Conservation (phyloP, 169 alveolate genomes). For the Perkinsus olseni region DNA sequence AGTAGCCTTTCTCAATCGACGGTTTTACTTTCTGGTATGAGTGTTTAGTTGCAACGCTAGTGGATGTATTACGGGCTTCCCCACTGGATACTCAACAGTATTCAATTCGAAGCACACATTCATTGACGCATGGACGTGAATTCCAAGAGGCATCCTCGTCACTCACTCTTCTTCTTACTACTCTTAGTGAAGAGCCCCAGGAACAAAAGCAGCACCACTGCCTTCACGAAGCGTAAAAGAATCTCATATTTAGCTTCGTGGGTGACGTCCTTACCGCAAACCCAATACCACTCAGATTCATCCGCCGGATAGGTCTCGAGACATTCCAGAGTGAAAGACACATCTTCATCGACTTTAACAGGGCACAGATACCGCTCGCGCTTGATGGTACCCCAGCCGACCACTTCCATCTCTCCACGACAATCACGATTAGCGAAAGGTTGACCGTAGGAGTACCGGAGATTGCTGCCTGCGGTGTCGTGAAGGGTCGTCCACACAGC, state of each 20-base stretch:
- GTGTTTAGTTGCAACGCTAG: no score
- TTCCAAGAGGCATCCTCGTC: background rate
- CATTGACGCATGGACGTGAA: no score
- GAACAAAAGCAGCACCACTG: background rate
- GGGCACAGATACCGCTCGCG: conserved; percentile 2
- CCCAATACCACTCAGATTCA: background rate
- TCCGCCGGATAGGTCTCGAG: background rate
- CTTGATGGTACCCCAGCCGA: background rate
- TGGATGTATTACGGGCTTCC: no score
- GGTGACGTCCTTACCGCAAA: background rate
- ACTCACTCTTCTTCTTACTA: background rate
- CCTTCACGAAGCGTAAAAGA: background rate
- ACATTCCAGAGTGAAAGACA: background rate
- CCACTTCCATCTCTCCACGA: background rate
- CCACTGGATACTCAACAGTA: no score
- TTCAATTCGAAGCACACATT: no score
- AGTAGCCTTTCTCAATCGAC: no score
- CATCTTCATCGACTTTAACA: background rate
- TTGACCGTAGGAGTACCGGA: background rate
- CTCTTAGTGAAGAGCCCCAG: background rate
- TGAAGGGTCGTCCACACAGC: background rate
- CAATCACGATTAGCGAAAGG: background rate
- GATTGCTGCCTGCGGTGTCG: background rate
- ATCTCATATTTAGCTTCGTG: background rate
- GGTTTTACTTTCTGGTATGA: no score